phyloP scores from a whole-genome alignment of 2,329 filamentous ascomycete genomes.

The Claviceps paspali region DNA sequence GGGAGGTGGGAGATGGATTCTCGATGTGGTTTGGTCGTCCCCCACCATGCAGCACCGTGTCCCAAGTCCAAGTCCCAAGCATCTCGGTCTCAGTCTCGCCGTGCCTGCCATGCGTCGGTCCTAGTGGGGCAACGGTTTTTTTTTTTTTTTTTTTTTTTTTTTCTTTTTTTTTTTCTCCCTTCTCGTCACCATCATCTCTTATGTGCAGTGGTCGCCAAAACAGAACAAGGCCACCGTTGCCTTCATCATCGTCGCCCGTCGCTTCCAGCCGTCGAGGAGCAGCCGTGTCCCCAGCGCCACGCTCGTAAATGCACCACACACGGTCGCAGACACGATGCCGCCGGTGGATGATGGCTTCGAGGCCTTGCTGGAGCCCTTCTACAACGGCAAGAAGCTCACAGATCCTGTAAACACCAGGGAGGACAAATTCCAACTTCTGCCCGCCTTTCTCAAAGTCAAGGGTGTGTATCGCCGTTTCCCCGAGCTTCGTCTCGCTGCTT shows the following conservation, averaged over 20 bases:
- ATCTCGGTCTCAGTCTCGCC: too few species aligned
- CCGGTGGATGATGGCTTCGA: conserved; percentile 48
- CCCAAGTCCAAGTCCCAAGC: too few species aligned
- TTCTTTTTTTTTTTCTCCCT: neutral
- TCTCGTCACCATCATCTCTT: too few species aligned
- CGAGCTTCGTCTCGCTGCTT: neutral
- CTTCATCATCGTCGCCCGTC: neutral
- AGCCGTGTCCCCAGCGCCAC: too few species aligned
- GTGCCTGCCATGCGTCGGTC: too few species aligned
- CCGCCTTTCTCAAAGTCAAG: conserved; percentile 97
- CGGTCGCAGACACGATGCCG: conserved; percentile 27
- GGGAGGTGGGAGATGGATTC: too few species aligned
- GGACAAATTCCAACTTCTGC: conserved; percentile 94
- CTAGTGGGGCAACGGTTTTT: too few species aligned
- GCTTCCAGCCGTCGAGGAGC: neutral
- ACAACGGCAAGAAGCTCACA: conserved; percentile 52
- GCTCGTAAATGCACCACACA: conserved; percentile 14
- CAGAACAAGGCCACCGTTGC: too few species aligned
- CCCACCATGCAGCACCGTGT: too few species aligned
- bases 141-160: neutral
- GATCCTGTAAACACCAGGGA: conserved; percentile 49
- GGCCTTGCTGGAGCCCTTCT: conserved; percentile 50
- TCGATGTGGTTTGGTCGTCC: too few species aligned
- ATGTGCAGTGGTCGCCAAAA: too few species aligned
- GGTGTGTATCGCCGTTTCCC: conserved; percentile 26